Evolutionary conservation across 106 monocot species (phyloP).

Genomic region (Dendrobium catenatum): DNA sequence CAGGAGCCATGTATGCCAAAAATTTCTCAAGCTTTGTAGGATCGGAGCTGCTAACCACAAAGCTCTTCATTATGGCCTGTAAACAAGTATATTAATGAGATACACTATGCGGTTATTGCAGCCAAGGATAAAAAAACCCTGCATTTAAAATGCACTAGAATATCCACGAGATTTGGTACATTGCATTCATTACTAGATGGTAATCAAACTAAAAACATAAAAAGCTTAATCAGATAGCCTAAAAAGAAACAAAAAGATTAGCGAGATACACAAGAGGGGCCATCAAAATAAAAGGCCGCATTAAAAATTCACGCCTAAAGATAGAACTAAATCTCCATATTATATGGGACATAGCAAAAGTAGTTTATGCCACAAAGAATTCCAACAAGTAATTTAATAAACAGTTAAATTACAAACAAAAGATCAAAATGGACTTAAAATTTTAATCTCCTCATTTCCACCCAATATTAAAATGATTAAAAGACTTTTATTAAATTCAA

Average conservation of each 20-base stretch:
- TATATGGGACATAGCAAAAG: neutral
- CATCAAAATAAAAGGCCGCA: neutral
- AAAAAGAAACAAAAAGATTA: neutral
- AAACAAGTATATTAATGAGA: slow-evolving; percentile 8
- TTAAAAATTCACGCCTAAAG: neutral
- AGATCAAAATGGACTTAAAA: no score
- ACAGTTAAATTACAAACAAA: neutral
- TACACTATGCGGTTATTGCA: neutral
- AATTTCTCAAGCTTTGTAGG: slow-evolving; percentile 75
- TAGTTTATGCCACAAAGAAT: neutral
- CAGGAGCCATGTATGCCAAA: slow-evolving; percentile 92
- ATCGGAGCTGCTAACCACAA: slow-evolving; percentile 67
- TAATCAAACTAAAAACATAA: neutral
- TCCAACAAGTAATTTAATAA: neutral
- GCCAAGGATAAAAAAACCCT: neutral
- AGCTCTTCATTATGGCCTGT: slow-evolving; percentile 96
- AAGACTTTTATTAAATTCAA: no score
- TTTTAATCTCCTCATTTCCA: no score
- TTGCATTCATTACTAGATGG: neutral
- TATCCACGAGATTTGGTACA: neutral
- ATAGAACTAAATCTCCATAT: neutral
- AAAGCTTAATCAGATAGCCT: neutral
- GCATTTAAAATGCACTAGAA: neutral
- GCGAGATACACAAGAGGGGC: neutral
- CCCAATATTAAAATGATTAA: no score